Percentiles rank a stretch among this genome's conserved stretches.
These are phyloP conservation scores for Syzygium oleosum DNA, from an alignment of 345 rosid species.

Conservation along the genomic window DNA sequence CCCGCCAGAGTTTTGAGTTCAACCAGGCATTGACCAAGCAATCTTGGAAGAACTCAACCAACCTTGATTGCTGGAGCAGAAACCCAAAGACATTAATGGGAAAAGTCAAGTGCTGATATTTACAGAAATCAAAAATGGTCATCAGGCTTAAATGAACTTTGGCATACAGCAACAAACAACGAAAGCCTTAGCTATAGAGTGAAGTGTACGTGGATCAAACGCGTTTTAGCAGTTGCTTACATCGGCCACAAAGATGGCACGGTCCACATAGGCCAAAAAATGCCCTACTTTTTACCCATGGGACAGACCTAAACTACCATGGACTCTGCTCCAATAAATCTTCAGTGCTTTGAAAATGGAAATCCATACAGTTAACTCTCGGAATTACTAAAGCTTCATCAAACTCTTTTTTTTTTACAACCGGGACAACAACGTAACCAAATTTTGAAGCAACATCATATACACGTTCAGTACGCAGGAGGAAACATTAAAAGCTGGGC, in stretches of 20 bases:
- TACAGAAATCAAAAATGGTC: not conserved
- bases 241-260: not conserved
- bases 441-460: not conserved
- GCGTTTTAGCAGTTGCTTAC: not conserved
- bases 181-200: not conserved
- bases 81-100: not conserved
- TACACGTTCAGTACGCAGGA: not conserved
- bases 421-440: not conserved
- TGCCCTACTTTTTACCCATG: not conserved
- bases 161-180: not conserved
- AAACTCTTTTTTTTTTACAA: not conserved
- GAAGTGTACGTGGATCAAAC: not conserved
- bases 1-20: not conserved
- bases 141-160: not conserved
- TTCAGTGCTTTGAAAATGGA: not conserved
- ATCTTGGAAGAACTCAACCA: not conserved
- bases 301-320: not conserved
- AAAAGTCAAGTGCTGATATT: not conserved
- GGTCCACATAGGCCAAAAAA: not conserved
- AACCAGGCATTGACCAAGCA: not conserved
- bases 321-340: not conserved
- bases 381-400: not conserved
- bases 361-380: not conserved
- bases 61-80: too few species aligned
- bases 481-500: not conserved